A percentile compares a stretch with the other conserved stretches of the same genome.
Conservation (phyloP, 129 eudicot genomes). For the Helichrysum umbraculigerum region DNA sequence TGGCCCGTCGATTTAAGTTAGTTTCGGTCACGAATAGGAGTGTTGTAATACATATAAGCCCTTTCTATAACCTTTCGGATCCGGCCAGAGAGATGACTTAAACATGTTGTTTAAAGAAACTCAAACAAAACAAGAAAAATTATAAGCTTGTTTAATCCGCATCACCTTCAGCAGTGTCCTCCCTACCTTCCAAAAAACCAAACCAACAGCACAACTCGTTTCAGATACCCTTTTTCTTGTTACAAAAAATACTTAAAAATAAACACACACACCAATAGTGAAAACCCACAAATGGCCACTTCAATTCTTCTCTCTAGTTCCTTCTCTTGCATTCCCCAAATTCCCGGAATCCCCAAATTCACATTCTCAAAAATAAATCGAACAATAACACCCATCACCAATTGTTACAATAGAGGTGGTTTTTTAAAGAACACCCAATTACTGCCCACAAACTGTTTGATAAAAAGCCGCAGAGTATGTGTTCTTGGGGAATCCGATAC, state of each 20-base stretch:
- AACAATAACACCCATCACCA: slow-evolving; percentile 21
- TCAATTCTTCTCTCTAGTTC: slow-evolving; percentile 58
- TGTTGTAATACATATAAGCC: no score
- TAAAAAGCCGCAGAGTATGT: slow-evolving; percentile 37
- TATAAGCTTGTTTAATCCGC: neutral
- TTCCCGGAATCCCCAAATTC: slow-evolving; percentile 15
- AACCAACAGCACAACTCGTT: slow-evolving; percentile 36
- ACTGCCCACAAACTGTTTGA: slow-evolving; percentile 21
- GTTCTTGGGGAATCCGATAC: slow-evolving; percentile 50
- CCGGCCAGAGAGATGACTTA: no score
- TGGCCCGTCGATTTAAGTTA: no score
- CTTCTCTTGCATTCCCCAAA: slow-evolving; percentile 34
- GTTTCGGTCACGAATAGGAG: no score
- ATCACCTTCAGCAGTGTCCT: slow-evolving; percentile 8
- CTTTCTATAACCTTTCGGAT: no score
- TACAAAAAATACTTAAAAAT: slow-evolving; percentile 21
- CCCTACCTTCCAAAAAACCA: slow-evolving; percentile 36
- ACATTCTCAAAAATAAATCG: slow-evolving; percentile 22
- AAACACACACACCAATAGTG: slow-evolving; percentile 15
- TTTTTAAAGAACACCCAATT: slow-evolving; percentile 17
- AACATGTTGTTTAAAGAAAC: no score
- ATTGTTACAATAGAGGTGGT: neutral
- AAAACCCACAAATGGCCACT: slow-evolving; percentile 34
- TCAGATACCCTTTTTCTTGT: slow-evolving; percentile 44
- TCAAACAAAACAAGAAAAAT: neutral